Base-by-base conservation (phyloP, 2,329 filamentous ascomycete genomes). In the Diplodia seriata region DNA sequence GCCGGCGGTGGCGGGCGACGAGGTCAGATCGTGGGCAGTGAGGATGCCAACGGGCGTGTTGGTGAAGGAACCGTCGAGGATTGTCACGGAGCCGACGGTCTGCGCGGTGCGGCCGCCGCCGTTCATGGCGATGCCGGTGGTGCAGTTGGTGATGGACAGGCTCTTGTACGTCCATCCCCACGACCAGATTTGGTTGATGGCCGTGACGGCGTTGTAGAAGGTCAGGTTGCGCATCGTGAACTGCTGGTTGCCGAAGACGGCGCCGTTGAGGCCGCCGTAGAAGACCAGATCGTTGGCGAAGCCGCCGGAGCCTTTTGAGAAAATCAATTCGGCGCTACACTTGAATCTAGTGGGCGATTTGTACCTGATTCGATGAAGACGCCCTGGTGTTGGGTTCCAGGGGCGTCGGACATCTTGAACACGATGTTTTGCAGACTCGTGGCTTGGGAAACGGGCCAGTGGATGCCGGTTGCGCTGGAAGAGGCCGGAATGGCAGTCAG, bases 131-230 rank as follows among this genome's bases (percentile, higher is more conserved):
- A 89, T 73, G 4, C 83, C 86, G 43, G 83, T 79, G 2, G 76
- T 74, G 72, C 85, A 87, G 72, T 86, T 85, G 64, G 82, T 81
- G 71, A 89, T 81, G 1, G 69, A 80, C 49, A 88, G 74, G 4
- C 79, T 79, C 69, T 83, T 81, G 68, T 84, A 86, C 0, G 83
- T 85, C 83, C 83, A 89, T 0, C 85, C 85, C 87, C 87, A 89
- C 69, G 86, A 80, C 86, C 86, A 89, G 11, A 85, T 77, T 70
- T 87, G 82, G 29, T 84, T 82, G 56, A 89, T 86, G 2, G 84
- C 85, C 0, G 85, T 87, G 0, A 80, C 77, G 20, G 80, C 81
- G 53, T 82, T 79, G 50, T 83, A 80, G 73, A 89, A 86, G 0
- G 77, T 82, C 36, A 90, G 71, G 70, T 87, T 86, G 11, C 84